phyloP scores from a whole-genome alignment of 208 protist genomes.

The Trichomonas vaginalis region DNA sequence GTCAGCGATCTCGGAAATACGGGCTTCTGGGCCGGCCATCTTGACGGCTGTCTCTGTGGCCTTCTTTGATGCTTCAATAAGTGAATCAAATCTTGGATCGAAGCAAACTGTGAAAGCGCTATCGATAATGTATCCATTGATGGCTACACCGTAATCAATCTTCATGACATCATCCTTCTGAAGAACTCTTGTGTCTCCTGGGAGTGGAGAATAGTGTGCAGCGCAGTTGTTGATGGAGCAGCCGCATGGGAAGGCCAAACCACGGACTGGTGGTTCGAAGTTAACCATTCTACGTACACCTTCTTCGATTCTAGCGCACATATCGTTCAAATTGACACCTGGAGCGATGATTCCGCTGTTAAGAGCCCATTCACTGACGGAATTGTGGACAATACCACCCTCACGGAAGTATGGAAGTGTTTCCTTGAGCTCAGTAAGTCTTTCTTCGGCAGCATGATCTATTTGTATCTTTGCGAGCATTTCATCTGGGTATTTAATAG shows the following conservation, averaged over 20 bases:
- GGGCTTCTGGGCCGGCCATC: conserved; percentile 39
- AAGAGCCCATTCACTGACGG: not conserved
- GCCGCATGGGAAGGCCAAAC: conserved; percentile 46
- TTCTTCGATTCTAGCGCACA: not conserved
- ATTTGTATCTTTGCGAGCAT: not conserved
- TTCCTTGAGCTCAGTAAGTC: not conserved
- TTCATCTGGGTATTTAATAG: not conserved
- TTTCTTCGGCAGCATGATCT: not conserved
- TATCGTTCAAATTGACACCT: not conserved
- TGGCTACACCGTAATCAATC: conserved; percentile 49
- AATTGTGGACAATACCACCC: not conserved
- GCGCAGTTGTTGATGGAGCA: conserved; percentile 46
- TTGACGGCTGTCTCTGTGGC: conserved; percentile 91
- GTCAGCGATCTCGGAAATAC: conserved; percentile 41
- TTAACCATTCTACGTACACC: not conserved
- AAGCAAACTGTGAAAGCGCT: conserved; percentile 62
- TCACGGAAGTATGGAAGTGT: not conserved
- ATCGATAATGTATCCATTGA: conserved; percentile 49
- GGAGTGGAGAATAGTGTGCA: conserved; percentile 48
- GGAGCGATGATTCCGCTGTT: not conserved
- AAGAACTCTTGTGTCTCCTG: conserved; percentile 38
- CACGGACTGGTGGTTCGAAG: conserved; percentile 1
- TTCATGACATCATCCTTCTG: conserved; percentile 42
- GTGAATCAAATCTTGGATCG: conserved; percentile 77
- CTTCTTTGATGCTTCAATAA: conserved; percentile 74